Percentiles rank a stretch among this genome's conserved stretches.
phyloP scores from a whole-genome alignment of 306 rosid species.

The Prunus campanulata region DNA sequence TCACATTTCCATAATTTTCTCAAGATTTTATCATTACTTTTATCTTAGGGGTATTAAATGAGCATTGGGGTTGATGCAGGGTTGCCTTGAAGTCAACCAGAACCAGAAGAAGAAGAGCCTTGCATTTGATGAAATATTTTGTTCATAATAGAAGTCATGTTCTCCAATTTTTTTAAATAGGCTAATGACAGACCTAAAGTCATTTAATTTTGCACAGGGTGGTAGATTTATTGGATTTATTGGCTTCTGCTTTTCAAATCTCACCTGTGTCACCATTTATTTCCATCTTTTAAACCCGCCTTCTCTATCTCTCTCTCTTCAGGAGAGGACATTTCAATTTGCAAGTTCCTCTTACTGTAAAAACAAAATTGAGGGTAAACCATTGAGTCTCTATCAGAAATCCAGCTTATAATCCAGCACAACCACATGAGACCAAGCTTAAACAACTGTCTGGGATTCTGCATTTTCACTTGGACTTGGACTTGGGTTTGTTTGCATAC shows the following conservation, averaged over 20 bases:
- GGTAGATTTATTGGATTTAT: slow-evolving; percentile 13
- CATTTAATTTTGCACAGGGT: slow-evolving; percentile 15
- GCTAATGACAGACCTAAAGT: slow-evolving; percentile 14
- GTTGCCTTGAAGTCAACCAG: slow-evolving; percentile 42
- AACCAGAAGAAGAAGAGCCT: not conserved
- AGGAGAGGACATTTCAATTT: slow-evolving; percentile 20
- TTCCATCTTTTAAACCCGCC: slow-evolving; percentile 8
- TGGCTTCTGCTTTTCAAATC: slow-evolving; percentile 13
- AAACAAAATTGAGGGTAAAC: slow-evolving; percentile 12
- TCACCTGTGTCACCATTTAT: slow-evolving; percentile 35
- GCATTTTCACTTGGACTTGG: not conserved
- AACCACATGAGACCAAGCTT: slow-evolving; percentile 13
- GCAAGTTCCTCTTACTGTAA: slow-evolving; percentile 11
- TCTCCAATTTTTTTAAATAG: not conserved
- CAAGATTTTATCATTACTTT: not conserved
- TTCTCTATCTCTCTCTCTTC: slow-evolving; percentile 14
- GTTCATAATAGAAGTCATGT: not conserved
- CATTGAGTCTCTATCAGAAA: slow-evolving; percentile 31
- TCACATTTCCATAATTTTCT: slow-evolving; percentile 22
- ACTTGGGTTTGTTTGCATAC: not conserved
- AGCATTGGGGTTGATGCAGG: slow-evolving; percentile 53
- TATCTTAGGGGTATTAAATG: slow-evolving; percentile 24
- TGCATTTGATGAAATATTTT: slow-evolving; percentile 30
- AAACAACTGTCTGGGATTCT: slow-evolving; percentile 5
- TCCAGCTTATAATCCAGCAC: slow-evolving; percentile 6